Evolutionary conservation across 2,329 filamentous ascomycete genomes (phyloP), one percentile per base, ranked within the genome.

Genomic region (Apiospora saccharicola): DNA sequence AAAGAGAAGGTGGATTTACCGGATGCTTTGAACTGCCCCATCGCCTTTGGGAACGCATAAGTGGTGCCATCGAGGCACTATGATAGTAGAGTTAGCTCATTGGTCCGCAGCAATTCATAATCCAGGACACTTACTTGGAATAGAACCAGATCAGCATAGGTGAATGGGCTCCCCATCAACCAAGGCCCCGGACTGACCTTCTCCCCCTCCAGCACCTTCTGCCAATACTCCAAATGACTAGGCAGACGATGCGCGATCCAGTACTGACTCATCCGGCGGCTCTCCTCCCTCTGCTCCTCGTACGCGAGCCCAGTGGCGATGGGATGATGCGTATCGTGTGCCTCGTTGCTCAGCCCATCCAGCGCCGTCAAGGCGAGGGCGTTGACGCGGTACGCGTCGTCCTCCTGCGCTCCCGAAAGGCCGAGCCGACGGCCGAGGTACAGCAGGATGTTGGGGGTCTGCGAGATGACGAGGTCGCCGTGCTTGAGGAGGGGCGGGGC

Each of bases 261-360:
- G 71, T 90, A 86, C 57, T 83, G 83, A 10, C 89, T 86, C 74
- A 86, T 88, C 72, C 85, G 85, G 78, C 90, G 82, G n/a, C 90
- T 86, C 79, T 94, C 93, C 0, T 86, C 83, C 80, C 91, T 94
- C 82, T 96, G 93, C 34, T 95, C 92, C 78, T 94, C 92, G 77
- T 95, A 96, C 79, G 91, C 92, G 4, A 88, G 79, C 1, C 80
- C 79, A 0, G 83, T 78, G 1, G 89, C 86, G 70, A 94, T 83
- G 0, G 93, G 93, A 77, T 96, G 93, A 79, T 96, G 93, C 37
- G 89, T 90, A 76, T 95, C 92, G 79, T 95, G 93, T 0, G 90
- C 81, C 82, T 95, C 93, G 75, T 92, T 90, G 77, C 89, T 89
- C 68, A 95, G 81, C 0, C 88, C 88, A 76, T 96, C 93, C 24